These are phyloP conservation scores for Colletotrichum abscissum DNA, from an alignment of 2,329 filamentous ascomycete genomes.

Conservation along the genomic window DNA sequence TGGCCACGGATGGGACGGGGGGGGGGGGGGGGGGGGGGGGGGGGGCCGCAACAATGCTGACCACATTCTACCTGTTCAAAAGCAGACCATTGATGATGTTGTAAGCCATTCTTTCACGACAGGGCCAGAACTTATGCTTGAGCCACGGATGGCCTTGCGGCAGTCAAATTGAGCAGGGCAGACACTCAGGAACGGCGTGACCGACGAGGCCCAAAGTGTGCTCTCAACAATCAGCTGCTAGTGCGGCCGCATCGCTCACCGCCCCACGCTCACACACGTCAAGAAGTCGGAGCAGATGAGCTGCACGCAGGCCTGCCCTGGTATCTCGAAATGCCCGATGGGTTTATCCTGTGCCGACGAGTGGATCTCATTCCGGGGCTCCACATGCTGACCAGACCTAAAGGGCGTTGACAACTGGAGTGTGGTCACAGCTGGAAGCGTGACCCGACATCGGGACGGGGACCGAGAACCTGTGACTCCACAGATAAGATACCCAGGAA, in stretches of 20 bases:
- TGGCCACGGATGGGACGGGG: no score
- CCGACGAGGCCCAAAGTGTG: background rate
- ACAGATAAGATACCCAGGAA: no score
- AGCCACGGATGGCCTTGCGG: background rate
- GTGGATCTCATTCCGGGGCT: background rate
- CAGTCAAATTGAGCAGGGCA: background rate
- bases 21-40: no score
- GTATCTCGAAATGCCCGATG: background rate
- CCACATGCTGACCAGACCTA: background rate
- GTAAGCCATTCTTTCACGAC: background rate
- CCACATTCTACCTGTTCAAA: no score
- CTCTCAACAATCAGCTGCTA: background rate
- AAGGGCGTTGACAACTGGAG: no score
- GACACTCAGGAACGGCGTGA: background rate
- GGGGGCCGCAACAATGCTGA: no score
- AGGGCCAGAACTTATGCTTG: background rate
- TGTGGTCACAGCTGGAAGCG: no score
- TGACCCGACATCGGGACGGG: background rate
- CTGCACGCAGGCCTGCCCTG: no score
- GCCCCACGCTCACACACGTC: background rate
- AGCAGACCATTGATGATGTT: background rate
- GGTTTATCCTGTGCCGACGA: background rate
- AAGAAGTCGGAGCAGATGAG: background rate
- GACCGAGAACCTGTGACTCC: no score
- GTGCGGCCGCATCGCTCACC: background rate